These are phyloP conservation scores for Aspergillus neotritici DNA, from an alignment of 2,329 filamentous ascomycete species.

Conservation along the genomic window DNA sequence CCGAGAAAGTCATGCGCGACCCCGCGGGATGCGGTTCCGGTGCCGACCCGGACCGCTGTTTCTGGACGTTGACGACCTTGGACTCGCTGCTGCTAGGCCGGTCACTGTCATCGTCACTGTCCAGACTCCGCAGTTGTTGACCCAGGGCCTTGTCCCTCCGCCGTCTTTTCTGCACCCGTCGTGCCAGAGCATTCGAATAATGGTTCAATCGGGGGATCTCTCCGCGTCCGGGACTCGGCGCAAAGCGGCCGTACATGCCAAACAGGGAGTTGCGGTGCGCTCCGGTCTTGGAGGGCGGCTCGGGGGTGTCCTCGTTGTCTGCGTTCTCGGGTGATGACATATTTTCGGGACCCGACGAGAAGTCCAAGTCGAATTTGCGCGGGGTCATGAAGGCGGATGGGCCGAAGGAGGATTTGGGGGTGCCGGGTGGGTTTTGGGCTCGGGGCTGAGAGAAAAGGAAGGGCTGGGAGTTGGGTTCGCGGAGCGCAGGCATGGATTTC, in stretches of 20 bases:
- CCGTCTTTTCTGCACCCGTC: constrained; percentile 46
- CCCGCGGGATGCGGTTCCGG: constrained; percentile 15
- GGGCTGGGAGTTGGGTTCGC: constrained; percentile 46
- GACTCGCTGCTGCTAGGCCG: constrained; percentile 33
- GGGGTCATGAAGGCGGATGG: constrained; percentile 46
- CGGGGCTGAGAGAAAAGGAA: constrained; percentile 44
- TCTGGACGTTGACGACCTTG: constrained; percentile 27
- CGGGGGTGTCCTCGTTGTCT: constrained; percentile 47
- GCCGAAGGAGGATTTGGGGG: constrained; percentile 31
- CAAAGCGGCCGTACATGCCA: constrained; percentile 40
- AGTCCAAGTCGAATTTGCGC: constrained; percentile 43
- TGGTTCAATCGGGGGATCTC: constrained; percentile 53
- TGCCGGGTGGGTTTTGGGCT: constrained; percentile 25
- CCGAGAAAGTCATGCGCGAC: constrained; percentile 37
- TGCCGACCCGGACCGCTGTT: constrained; percentile 12
- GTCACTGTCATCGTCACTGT: constrained; percentile 41
- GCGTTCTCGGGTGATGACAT: constrained; percentile 42
- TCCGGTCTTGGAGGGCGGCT: constrained; percentile 29
- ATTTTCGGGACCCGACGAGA: constrained; percentile 45
- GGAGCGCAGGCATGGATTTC: constrained; percentile 40
- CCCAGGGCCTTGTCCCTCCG: constrained; percentile 45
- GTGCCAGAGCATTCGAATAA: constrained; percentile 42
- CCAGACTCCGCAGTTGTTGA: constrained; percentile 32
- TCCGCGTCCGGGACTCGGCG: constrained; percentile 56
- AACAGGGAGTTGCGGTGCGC: constrained; percentile 36